These are phyloP conservation scores for Pulveroboletus frians DNA, from an alignment of 768 basidiomycete species.

Conservation along the genomic window DNA sequence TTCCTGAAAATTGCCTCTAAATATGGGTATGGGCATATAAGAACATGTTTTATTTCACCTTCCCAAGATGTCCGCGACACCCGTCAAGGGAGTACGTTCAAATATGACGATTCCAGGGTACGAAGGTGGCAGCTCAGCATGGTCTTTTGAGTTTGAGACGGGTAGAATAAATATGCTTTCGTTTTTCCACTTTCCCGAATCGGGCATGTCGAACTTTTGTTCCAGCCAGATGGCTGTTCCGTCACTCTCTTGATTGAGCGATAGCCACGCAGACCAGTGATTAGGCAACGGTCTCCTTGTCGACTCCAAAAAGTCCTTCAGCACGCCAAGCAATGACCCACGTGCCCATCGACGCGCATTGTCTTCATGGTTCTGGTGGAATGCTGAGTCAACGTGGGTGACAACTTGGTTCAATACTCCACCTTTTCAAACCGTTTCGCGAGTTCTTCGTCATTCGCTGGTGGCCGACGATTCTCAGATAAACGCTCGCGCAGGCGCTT, in stretches of 20 bases:
- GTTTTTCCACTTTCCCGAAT: conserved; percentile 56
- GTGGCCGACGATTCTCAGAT: conserved; percentile 44
- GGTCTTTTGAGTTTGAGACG: conserved; percentile 7
- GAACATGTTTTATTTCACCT: conserved; percentile 37
- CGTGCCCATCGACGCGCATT: conserved; percentile 69
- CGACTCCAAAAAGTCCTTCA: conserved; percentile 36
- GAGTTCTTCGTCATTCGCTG: conserved; percentile 60
- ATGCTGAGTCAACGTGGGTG: background rate
- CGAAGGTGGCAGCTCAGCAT: conserved; percentile 12
- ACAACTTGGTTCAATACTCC: background rate
- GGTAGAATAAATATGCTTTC: conserved; percentile 62
- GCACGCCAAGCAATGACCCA: conserved; percentile 54
- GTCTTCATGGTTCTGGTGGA: conserved; percentile 61
- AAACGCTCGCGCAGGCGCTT: conserved; percentile 33
- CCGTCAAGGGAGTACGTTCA: conserved; percentile 64
- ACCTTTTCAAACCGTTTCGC: conserved; percentile 68
- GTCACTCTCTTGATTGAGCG: conserved; percentile 66
- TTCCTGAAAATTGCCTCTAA: conserved; percentile 39
- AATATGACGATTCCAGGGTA: conserved; percentile 71
- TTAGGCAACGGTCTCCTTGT: conserved; percentile 26
- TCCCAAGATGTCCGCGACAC: conserved; percentile 60
- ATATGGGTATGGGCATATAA: background rate
- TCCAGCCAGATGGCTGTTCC: conserved; percentile 79
- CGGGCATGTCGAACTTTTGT: conserved; percentile 65
- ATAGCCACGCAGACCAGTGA: conserved; percentile 69